Base-by-base conservation (phyloP, 139 green algal species). In the Diplosphaera chodatii region DNA sequence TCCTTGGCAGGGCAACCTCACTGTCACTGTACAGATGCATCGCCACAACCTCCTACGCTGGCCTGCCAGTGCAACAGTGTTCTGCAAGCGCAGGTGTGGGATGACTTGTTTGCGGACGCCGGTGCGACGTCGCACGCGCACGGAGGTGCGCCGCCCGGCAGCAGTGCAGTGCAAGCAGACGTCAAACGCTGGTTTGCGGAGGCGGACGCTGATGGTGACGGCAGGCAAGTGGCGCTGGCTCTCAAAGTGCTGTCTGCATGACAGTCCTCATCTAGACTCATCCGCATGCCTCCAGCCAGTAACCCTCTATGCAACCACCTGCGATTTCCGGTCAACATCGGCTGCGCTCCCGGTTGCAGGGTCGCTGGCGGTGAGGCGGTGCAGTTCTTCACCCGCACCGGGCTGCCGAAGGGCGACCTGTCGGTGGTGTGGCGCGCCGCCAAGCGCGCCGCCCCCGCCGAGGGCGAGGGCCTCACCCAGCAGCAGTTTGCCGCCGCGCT, bases 401-500 rank as follows among this genome's bases (percentile, higher is more conserved):
- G 72, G 3, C 70, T 88, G 33, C 30, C 78, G 25, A 25, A 74
- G 29, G 32, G 63, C 3, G 74, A 75, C 40, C 67, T 87, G 31
- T 78, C 73, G 30, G 74, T 69, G 73, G 77, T 85, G 2, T 87
- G 78, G 74, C 48, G 73, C n/a, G 67, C 66, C 40, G 79, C 78
- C 1, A 85, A 87, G 62, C 34, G 67, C 3, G 32, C 65, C 0
- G 65, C 64, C 32, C 67, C 74, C n/a, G 71, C 74, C 0, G 63
- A 74, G 55, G 78, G 72, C 21, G 77, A 76, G 27, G 81, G 81
- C 28, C 70, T 88, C 37, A 74, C 37, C 4, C 37, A 65, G 33
- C 65, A 75, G 30, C 78, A 81, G 37, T 87, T 87, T 69, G 65
- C 71, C 1, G 65, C 77, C 21, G 67, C 78, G 27, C 72, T 88